Conservation (phyloP, 2,329 filamentous ascomycete species). For the Diaporthe caulivora region DNA sequence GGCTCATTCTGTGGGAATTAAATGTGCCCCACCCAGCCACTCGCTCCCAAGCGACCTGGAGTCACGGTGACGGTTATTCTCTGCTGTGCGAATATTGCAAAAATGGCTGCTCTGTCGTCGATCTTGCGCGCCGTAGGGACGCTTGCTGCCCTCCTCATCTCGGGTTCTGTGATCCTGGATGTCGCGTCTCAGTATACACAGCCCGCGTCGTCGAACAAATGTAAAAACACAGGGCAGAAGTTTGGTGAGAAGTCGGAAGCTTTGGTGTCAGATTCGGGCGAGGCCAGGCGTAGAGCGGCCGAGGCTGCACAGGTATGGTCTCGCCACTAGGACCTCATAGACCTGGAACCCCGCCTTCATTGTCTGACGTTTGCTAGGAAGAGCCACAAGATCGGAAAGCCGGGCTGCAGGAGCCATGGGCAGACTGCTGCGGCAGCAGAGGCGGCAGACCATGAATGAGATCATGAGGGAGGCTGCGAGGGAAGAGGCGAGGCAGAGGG, state of each 20-base stretch:
- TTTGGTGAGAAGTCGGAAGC: neutral
- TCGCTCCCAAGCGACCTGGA: neutral
- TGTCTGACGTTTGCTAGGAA: neutral
- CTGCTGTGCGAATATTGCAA: neutral
- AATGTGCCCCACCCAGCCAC: neutral
- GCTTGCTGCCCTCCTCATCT: neutral
- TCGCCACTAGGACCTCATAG: no score
- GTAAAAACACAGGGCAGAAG: neutral
- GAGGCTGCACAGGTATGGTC: constrained; percentile 1
- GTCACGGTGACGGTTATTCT: no score
- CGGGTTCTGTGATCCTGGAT: neutral
- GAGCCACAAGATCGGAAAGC: neutral
- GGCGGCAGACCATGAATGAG: constrained; percentile 1
- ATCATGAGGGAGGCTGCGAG: neutral
- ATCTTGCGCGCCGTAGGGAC: neutral
- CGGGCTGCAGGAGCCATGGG: neutral
- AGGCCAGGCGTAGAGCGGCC: neutral
- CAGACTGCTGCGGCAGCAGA: neutral
- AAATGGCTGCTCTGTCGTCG: neutral
- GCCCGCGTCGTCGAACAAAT: neutral
- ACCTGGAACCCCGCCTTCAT: no score
- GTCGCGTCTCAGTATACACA: neutral
- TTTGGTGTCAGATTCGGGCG: neutral
- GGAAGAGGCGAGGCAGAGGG: neutral
- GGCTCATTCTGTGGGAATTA: neutral